These are phyloP conservation scores for Singerocomus rubriflavus DNA, from an alignment of 1,284 basidiomycete genomes.

Conservation along the genomic window DNA sequence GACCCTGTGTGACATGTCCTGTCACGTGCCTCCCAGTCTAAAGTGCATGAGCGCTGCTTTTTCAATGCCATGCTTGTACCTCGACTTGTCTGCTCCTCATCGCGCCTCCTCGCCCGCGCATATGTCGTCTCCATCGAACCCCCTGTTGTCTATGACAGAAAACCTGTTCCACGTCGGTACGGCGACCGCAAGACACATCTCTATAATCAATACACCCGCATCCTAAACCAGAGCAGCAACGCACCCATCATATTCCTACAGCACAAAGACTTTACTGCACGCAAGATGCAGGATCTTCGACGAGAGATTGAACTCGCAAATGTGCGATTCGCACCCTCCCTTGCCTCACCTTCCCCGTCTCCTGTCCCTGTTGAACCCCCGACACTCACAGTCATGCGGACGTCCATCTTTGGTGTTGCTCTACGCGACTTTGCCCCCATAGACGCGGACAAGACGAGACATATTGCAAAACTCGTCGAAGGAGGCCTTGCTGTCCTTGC, in stretches of 20 bases:
- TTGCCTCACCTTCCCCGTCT: constrained; percentile 39
- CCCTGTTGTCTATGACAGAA: constrained; percentile 49
- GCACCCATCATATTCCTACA: constrained; percentile 69
- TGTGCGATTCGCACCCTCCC: constrained; percentile 43
- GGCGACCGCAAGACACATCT: constrained; percentile 71
- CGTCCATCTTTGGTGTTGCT: constrained; percentile 70
- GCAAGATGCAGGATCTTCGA: constrained; percentile 61
- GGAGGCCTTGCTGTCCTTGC: constrained; percentile 66
- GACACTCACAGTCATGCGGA: constrained; percentile 62
- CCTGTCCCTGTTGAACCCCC: constrained; percentile 38
- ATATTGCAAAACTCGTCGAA: constrained; percentile 52
- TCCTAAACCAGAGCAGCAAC: constrained; percentile 51
- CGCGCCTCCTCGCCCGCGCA: constrained; percentile 24
- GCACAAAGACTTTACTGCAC: constrained; percentile 65
- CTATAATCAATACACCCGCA: constrained; percentile 68
- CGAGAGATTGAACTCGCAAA: constrained; percentile 58
- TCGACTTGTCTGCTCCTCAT: constrained; percentile 6
- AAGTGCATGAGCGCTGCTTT: neutral
- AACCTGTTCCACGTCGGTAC: constrained; percentile 58
- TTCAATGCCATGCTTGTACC: constrained; percentile 8
- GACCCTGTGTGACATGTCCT: constrained; percentile 21
- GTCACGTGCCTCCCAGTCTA: constrained; percentile 6
- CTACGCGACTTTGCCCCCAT: constrained; percentile 57
- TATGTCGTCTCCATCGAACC: constrained; percentile 62
- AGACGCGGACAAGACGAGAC: constrained; percentile 44